Percentiles rank a stretch among this genome's conserved stretches.
Conservation (phyloP, 169 alveolate species). For the Eimeria praecox region DNA sequence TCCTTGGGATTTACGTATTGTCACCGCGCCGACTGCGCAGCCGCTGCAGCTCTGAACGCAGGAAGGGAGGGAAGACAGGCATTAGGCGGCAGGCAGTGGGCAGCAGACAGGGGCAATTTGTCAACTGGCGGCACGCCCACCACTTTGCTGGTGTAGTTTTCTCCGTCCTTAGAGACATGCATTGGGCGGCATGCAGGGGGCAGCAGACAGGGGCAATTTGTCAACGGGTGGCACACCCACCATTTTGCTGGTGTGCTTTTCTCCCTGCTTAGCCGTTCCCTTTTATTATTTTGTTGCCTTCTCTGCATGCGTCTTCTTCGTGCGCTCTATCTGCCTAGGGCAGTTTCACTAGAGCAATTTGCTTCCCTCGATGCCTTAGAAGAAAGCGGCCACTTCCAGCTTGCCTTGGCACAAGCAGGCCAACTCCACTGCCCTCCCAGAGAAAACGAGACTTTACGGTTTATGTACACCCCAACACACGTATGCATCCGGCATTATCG, state of each 20-base stretch:
- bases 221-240: neutral
- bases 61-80: neutral
- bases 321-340: neutral
- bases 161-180: neutral
- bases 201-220: neutral
- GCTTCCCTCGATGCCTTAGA: neutral
- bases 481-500: no score
- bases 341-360: slow-evolving; percentile 25
- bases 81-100: neutral
- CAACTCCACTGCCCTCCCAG: neutral
- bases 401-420: neutral
- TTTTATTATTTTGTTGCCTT: neutral
- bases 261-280: neutral
- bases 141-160: neutral
- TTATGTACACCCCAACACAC: neutral
- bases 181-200: no score
- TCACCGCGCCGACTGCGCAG: neutral
- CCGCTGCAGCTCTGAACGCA: slow-evolving; percentile 30
- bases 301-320: neutral
- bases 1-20: slow-evolving; percentile 20
- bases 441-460: slow-evolving; percentile 37
- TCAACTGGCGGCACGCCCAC: neutral
- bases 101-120: neutral
- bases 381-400: neutral
- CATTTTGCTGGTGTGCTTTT: neutral